Evolutionary conservation across 768 basidiomycete genomes (phyloP), one percentile per base, ranked within the genome.

Genomic region (Leccinum fibrillosum): DNA sequence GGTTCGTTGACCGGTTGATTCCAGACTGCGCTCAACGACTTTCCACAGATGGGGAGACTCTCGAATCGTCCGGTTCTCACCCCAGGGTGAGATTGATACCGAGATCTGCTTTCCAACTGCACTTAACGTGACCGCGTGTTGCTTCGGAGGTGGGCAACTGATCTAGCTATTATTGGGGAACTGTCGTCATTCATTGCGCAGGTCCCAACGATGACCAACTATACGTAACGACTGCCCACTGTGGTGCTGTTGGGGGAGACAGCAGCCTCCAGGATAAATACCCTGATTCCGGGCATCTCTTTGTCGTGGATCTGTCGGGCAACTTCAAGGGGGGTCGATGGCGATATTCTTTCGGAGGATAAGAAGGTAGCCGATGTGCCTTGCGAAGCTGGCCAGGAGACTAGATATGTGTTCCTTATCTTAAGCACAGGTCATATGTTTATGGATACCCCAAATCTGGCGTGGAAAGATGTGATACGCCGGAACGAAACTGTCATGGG

Each of bases 101-200:
- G 80, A 85, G 64, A 75, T 89, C 39, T 50, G 74, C 17, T 84
- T 89, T 62, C 85, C 86, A 23, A 82, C 77, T n/a, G 88, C 77
- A 5, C 71, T 84, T 58, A 82, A 85, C 54, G 76, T 88, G 37
- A 89, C 88, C 5, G 78, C 86, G 11, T 88, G 86, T 61, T 84
- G 83, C 65, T 89, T 89, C 67, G 88, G 86, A 71, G 66, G 67
- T 66, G 49, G 37, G 64, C 56, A 32, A 13, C 32, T 52, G 23
- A 12, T 37, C 42, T 62, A 39, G 23, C 51, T 63, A 7, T 52
- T 62, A 17, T 26, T 45, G 57, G 26, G 23, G 32, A 49, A 49
- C 48, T 56, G 26, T 45, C 11, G 26, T 49, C 34, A 49, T 23
- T 15, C 19, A 26, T 26, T 51, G n/a, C 30, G 21, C 53, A 86